A percentile compares a stretch with the other conserved stretches of the same genome.
phyloP scores from a whole-genome alignment of 106 monocot genomes.

The Iris macrosiphon region DNA sequence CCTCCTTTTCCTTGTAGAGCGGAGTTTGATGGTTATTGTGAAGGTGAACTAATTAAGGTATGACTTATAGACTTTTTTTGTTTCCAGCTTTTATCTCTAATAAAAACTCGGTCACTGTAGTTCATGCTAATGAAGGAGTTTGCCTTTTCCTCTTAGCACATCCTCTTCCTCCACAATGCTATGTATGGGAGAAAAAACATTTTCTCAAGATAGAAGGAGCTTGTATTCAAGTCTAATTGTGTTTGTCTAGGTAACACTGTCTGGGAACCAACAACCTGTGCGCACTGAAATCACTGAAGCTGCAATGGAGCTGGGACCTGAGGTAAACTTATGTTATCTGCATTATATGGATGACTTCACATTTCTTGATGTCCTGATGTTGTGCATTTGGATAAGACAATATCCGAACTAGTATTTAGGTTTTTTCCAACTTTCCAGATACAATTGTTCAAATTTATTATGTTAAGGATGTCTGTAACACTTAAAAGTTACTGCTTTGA shows the following conservation, averaged over 20 bases:
- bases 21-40: conserved; percentile 99
- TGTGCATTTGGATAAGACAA: neutral
- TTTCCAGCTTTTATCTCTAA: too few relatives aligned
- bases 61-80: neutral
- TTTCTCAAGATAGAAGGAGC: neutral
- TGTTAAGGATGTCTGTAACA: too few relatives aligned
- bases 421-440: too few relatives aligned
- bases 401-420: neutral
- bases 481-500: too few relatives aligned
- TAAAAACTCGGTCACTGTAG: too few relatives aligned
- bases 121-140: too few relatives aligned
- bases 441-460: too few relatives aligned
- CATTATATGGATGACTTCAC: neutral
- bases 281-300: conserved; percentile 96
- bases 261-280: conserved; percentile 94
- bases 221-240: neutral
- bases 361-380: neutral
- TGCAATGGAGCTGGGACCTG: conserved; percentile 93
- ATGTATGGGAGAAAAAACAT: too few relatives aligned
- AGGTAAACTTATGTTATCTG: conserved; percentile 47
- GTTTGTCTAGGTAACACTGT: conserved; percentile 77
- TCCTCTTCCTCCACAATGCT: too few relatives aligned
- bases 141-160: too few relatives aligned
- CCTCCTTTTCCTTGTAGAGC: conserved; percentile 38
- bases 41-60: conserved; percentile 99